Evolutionary conservation across 345 rosid genomes (phyloP), one percentile per base, ranked within the genome.

Genomic region (Nephelium lappaceum): DNA sequence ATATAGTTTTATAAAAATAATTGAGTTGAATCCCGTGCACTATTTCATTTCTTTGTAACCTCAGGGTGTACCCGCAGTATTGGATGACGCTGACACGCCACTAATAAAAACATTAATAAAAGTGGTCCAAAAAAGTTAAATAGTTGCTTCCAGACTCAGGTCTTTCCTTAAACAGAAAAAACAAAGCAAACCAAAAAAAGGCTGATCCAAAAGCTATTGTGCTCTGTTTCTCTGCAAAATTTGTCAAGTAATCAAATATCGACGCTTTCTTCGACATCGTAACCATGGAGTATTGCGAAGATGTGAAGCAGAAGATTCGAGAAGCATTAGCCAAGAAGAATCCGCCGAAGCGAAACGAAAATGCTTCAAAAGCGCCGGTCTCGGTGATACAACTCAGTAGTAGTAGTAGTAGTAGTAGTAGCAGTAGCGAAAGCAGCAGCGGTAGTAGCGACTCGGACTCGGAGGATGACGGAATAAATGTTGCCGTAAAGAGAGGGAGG

Each of bases 351-450:
- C 70, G 27, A 24, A 39, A 68, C 76, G 72, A 51, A 76, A 11
- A 36, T 55, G 81, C 58, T 58, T 43, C 72, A 3, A 71, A 77
- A 11, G 39, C 8, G 9, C 73, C 84, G 16, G 55, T 65, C 18
- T 58, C 87, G 10, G 73, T 90, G 3, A 85, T 93, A 87, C 88
- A 89, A 19, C 91, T 95, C 71, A 85, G 91, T 42, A 88, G 88
- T 64, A 84, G 83, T 60, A 85, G 91, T 63, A 38, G 81, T 73
- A 79, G 82, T 42, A 60, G 64, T 5, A n/a, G 5, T 51, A 51
- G 57, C 64, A 60, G 64, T 9, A 45, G 51, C 36, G 3, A 2
- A 2, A 31, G 36, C 36, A 60, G 81, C 42, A 21, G 80, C 71
- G 76, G 82, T 67, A 57, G 84, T 80, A 89, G 91, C 74, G 88